These are phyloP conservation scores for Colletotrichum sp. DNA, from an alignment of 2,329 filamentous ascomycete genomes.

Conservation along the genomic window DNA sequence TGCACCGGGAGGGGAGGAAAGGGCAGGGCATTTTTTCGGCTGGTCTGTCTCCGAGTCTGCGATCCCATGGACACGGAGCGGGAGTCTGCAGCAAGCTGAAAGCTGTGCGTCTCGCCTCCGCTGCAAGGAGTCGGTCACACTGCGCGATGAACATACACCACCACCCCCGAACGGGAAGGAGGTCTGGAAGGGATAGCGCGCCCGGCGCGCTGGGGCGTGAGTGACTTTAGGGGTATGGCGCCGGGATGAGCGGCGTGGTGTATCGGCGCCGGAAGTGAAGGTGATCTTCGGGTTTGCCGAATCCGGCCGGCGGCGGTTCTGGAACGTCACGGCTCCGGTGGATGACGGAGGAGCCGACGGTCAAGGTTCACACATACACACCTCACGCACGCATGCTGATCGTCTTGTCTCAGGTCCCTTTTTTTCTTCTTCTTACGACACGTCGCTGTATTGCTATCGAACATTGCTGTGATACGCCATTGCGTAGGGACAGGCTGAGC, in stretches of 20 bases:
- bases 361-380: not conserved
- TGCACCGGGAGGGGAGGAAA: not conserved
- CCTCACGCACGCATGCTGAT: not conserved
- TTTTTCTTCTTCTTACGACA: not conserved
- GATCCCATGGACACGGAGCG: not conserved
- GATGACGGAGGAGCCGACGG: not conserved
- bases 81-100: not conserved
- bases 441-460: constrained; percentile 4
- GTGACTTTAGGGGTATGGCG: not conserved
- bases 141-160: not conserved
- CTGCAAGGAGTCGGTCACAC: not conserved
- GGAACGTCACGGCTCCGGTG: not conserved
- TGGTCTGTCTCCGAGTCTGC: not conserved
- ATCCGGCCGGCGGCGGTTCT: not conserved
- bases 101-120: not conserved
- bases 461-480: not conserved
- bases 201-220: not conserved
- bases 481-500: not conserved
- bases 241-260: not conserved
- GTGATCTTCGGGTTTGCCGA: not conserved
- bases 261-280: not conserved
- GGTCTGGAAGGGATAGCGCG: not conserved
- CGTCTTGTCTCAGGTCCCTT: not conserved
- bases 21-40: not conserved
- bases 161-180: not conserved